Evolutionary conservation across 768 basidiomycete species (phyloP), one percentile per base, ranked within the genome.

Genomic region (Polyporus arcularius): DNA sequence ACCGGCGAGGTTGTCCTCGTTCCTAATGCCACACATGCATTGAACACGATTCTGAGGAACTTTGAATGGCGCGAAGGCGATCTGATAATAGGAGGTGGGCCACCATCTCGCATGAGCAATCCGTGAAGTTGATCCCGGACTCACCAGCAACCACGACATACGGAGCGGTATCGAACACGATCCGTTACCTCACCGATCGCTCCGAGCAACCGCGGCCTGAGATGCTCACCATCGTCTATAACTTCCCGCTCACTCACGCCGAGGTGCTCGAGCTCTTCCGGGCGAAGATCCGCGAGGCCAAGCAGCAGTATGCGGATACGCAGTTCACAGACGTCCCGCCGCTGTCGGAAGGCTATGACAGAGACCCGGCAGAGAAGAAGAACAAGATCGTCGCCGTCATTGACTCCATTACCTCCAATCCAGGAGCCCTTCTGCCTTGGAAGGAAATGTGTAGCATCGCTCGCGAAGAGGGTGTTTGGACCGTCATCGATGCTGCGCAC

Each of bases 401-500:
- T 11, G 93, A 94, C 69, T 73, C 78, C 35, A 87, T 94, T 49
- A 72, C 76, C 4, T 82, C 88, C 9, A 78, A 75, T 39, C 91
- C 91, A 0, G 90, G 86, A 0, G 77, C 82, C 6, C 68, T 75
- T 3, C 73, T 89, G 58, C 92, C 92, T 1, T 93, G 90, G 92
- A 76, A 85, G 70, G 81, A 83, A 59, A 79, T 92, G 71, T 84
- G 88, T 1, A 70, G 77, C 3, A 74, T 90, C n/a, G 88, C 87
- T 68, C 77, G 79, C 54, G 79, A 86, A 62, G 83, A 86, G 41
- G 83, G 83, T 0, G 80, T 87, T 0, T 81, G 82, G 72, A 87
- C 81, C 35, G 65, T 94, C n/a, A 73, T 95, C 14, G 93, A 95
- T 66, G 93, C 82, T 1, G 92, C 92, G 6, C 92, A 94, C 67